Evolutionary conservation across 257 asterid species (phyloP), one percentile per base, ranked within the genome.

Genomic region (Forsythia suspensa): DNA sequence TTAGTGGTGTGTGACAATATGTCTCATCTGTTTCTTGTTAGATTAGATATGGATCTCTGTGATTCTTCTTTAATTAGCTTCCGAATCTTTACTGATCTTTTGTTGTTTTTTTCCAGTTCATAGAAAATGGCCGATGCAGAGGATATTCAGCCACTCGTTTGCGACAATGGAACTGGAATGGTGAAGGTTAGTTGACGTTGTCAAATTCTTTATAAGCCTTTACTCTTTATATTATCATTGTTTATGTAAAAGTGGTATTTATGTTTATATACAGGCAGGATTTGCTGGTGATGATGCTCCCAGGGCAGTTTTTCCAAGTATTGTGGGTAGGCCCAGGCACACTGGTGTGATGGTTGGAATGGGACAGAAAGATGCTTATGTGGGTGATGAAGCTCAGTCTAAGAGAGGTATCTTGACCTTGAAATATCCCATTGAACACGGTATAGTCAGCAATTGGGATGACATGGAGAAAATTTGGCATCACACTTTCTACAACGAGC

Each of bases 241-340:
- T 15, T 48, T 15, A 48, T 13, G 20, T 48, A 48, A 48, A 48
- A 48, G 57, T 48, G n/a, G 4, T 48, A 12, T 4, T 48, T 48
- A 48, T 48, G 20, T 48, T 4, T 48, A 48, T 48, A 13, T 48
- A 48, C 48, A 84, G 90, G 89, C 89, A 70, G 89, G 89, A 36
- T 86, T 86, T 77, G 89, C 89, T 72, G 89, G 90, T 74, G 90
- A 86, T 77, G 90, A 86, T 79, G 90, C 90, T 21, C 90, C 90
- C 12, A 80, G 90, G 57, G 90, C 90, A 4, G 90, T 86, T 20
- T 84, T 86, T 65, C 90, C 90, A 37, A 86, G 90, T 38, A 86
- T 86, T 72, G 88, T 86, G 42, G 90, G 90, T 39, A 85, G 90
- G 11, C 90, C 90, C 24, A 57, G 90, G 20, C 90, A 86, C 77